Base-by-base conservation (phyloP, 805 yeast species). In the Ogataea pini region DNA sequence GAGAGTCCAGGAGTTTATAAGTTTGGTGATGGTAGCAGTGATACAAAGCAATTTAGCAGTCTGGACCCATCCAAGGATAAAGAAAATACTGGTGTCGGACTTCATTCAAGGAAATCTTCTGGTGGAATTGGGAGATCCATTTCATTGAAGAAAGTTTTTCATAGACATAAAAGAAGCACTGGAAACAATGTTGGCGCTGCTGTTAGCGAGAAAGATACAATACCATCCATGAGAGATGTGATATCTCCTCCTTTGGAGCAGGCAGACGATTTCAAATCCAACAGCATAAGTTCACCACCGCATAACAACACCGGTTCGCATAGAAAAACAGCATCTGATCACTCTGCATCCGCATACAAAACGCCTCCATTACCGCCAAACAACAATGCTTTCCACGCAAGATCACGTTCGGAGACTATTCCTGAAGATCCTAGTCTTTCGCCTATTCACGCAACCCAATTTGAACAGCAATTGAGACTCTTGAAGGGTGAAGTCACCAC, bases 381-480 rank as follows among this genome's bases (percentile, higher is more conserved):
- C 7, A 52, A 62, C 7, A 52, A 62, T 5, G 40, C 52, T 2
- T 59, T 55, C 14, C 81, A 77, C 54, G 46, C 56, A 5, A 65
- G 81, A 50, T 70, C 79, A 1, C 62, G 71, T 1, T 74, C 80
- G 1, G 81, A 76, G 46, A 70, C 79, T 25, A 67, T 72, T 2
- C 62, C 57, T 4, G 63, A 71, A 28, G 69, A 68, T n/a, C 62
- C 53, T 2, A 44, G 36, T 36, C 33, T 36, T n/a, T 18, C 65
- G 5, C 50, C 55, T 25, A 56, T 59, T n/a, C 61, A 60, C 20
- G 52, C 64, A 2, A 59, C 64, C 3, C 58, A 62, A 28, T 56
- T 67, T n/a, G 80, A 75, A 51, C 63, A 69, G 36, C 77, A 72
- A 46, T 55, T 75, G 46, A 60, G 67, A 31, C 47, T 59, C 20